A percentile compares a stretch with the other conserved stretches of the same genome.
Conservation (phyloP, 495 filamentous ascomycete species). For the Lasiosphaeria ovina region DNA sequence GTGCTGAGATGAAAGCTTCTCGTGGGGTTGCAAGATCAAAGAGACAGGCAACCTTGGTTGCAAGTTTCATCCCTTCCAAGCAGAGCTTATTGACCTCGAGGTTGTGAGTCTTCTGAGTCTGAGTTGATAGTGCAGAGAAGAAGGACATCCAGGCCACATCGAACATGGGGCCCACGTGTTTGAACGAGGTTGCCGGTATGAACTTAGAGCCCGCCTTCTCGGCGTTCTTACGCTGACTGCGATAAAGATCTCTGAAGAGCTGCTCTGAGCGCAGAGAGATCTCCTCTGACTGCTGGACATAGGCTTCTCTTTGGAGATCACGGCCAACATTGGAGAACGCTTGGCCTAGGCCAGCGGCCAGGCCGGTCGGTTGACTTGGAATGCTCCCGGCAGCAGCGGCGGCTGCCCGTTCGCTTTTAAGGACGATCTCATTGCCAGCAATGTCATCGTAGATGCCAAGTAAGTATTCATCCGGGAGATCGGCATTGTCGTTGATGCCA, state of each 20-base stretch:
- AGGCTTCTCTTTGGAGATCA: constrained; percentile 89
- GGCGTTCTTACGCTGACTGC: constrained; percentile 75
- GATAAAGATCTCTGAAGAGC: constrained; percentile 85
- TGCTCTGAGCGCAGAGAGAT: constrained; percentile 68
- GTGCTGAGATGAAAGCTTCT: constrained; percentile 88
- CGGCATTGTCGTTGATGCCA: constrained; percentile 95
- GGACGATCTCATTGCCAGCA: constrained; percentile 83
- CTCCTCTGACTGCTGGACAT: constrained; percentile 90
- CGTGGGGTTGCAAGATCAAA: constrained; percentile 90
- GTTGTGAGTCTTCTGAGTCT: constrained; percentile 88
- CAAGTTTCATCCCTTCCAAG: constrained; percentile 91
- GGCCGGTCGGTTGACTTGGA: constrained; percentile 59
- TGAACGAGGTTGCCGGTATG: constrained; percentile 87
- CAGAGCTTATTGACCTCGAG: constrained; percentile 86
- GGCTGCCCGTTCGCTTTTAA: constrained; percentile 85
- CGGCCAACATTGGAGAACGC: constrained; percentile 86
- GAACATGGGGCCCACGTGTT: constrained; percentile 97
- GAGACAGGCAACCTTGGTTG: constrained; percentile 86
- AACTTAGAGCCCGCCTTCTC: constrained; percentile 70
- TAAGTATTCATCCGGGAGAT: constrained; percentile 92
- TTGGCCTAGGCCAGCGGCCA: constrained; percentile 85
- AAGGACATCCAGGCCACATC: constrained; percentile 99
- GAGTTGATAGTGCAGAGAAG: constrained; percentile 85
- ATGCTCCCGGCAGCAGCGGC: constrained; percentile 69
- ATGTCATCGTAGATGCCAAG: constrained; percentile 90